Percentiles rank a stretch among this genome's conserved stretches.
These are phyloP conservation scores for Sonneratia alba DNA, from an alignment of 345 rosid genomes.

Conservation along the genomic window DNA sequence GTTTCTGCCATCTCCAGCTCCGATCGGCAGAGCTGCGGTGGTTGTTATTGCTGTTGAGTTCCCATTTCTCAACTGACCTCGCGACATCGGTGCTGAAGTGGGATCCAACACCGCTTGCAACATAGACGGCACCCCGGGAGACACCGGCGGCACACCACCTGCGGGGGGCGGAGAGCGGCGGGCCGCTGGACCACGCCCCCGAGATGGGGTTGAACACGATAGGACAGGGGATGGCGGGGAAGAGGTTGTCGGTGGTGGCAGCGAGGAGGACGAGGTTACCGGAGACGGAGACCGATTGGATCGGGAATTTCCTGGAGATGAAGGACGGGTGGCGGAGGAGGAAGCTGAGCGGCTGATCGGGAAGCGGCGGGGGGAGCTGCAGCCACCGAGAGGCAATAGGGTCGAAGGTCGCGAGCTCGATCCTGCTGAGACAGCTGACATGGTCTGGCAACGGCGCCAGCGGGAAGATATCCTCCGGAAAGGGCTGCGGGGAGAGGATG, in stretches of 20 bases:
- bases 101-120: conserved; percentile 36
- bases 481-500: conserved; percentile 20
- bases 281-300: conserved; percentile 33
- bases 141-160: conserved; percentile 50
- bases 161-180: conserved; percentile 28
- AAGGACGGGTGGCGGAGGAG: conserved; percentile 39
- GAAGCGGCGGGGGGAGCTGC: conserved; percentile 31
- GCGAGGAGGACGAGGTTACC: conserved; percentile 33
- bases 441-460: background rate
- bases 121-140: conserved; percentile 12
- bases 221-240: conserved; percentile 33
- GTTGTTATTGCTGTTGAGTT: background rate
- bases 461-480: background rate
- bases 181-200: conserved; percentile 29
- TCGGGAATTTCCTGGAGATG: conserved; percentile 32
- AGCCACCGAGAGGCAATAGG: conserved; percentile 32
- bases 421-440: conserved; percentile 2
- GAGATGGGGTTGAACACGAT: conserved; percentile 32
- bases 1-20: conserved; percentile 25
- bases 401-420: conserved; percentile 31
- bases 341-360: conserved; percentile 28
- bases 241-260: conserved; percentile 29
- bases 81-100: conserved; percentile 32
- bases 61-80: conserved; percentile 36
- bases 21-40: background rate